These are phyloP conservation scores for Apiospora rasikravindrae DNA, from an alignment of 2,329 filamentous ascomycete genomes.

Conservation along the genomic window DNA sequence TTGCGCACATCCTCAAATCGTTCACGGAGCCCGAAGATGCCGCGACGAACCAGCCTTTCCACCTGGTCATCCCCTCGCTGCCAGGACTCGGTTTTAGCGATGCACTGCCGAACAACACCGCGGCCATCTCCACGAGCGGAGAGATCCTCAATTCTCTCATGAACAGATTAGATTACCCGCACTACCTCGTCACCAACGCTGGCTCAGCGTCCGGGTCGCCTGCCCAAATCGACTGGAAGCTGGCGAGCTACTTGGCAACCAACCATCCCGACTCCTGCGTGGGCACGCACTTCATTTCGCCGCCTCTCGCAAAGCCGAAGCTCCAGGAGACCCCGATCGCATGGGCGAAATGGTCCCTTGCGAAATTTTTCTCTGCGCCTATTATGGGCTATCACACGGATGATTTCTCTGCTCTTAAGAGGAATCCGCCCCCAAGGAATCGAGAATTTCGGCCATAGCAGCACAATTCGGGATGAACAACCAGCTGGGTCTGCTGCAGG, in stretches of 20 bases:
- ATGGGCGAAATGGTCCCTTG: slow-evolving; percentile 63
- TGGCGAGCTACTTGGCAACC: slow-evolving; percentile 54
- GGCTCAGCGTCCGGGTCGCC: slow-evolving; percentile 53
- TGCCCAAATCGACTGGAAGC: slow-evolving; percentile 57
- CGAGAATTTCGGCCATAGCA: slow-evolving; percentile 28
- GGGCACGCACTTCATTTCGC: slow-evolving; percentile 65
- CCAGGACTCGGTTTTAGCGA: slow-evolving; percentile 73
- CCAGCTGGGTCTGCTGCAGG: slow-evolving; percentile 37
- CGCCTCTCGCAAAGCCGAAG: slow-evolving; percentile 56
- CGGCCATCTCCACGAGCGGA: slow-evolving; percentile 59
- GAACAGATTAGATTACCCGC: slow-evolving; percentile 61
- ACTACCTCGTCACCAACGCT: slow-evolving; percentile 63
- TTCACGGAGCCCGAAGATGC: slow-evolving; percentile 59
- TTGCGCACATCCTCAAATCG: slow-evolving; percentile 59
- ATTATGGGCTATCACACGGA: slow-evolving; percentile 62
- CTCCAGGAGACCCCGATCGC: slow-evolving; percentile 48
- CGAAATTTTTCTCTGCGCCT: slow-evolving; percentile 51
- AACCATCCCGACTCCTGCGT: slow-evolving; percentile 56
- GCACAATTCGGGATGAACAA: slow-evolving; percentile 37
- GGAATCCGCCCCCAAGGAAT: slow-evolving; percentile 27
- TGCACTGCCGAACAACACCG: slow-evolving; percentile 54
- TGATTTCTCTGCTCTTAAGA: slow-evolving; percentile 53
- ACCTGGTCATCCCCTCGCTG: slow-evolving; percentile 69
- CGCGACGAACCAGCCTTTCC: slow-evolving; percentile 58
- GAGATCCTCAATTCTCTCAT: slow-evolving; percentile 64